phyloP scores from a whole-genome alignment of 2,329 filamentous ascomycete genomes.

The Fusarium xyrophilum region DNA sequence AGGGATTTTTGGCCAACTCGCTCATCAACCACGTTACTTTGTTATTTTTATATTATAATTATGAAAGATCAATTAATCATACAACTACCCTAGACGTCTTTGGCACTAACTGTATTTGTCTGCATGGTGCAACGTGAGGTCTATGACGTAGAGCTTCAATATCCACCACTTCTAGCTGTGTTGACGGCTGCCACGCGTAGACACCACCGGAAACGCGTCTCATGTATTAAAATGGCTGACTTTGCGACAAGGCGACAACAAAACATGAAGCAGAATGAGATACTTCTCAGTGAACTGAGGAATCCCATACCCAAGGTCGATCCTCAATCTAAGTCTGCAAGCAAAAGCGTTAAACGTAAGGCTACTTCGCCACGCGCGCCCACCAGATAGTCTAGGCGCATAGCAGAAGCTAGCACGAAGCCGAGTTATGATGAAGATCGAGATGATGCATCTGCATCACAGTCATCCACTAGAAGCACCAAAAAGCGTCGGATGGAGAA shows the following conservation, averaged over 20 bases:
- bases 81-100: neutral
- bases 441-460: neutral
- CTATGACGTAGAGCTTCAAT: neutral
- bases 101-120: neutral
- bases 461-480: no score
- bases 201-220: neutral
- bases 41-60: no score
- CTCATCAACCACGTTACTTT: no score
- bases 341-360: neutral
- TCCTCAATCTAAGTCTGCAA: neutral
- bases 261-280: slow-evolving; percentile 4
- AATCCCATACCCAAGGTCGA: neutral
- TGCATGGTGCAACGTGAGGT: rapidly evolving
- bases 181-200: rapidly evolving
- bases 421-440: neutral
- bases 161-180: neutral
- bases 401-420: neutral
- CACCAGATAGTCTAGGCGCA: slow-evolving; percentile 8
- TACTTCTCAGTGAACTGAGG: slow-evolving; percentile 1
- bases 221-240: neutral
- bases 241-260: neutral
- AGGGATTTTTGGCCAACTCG: no score
- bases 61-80: no score
- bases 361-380: neutral
- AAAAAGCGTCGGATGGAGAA: neutral